A percentile compares a stretch with the other conserved stretches of the same genome.
Evolutionary conservation across 805 yeast species (phyloP).

Genomic region (Candida qinlingensis): DNA sequence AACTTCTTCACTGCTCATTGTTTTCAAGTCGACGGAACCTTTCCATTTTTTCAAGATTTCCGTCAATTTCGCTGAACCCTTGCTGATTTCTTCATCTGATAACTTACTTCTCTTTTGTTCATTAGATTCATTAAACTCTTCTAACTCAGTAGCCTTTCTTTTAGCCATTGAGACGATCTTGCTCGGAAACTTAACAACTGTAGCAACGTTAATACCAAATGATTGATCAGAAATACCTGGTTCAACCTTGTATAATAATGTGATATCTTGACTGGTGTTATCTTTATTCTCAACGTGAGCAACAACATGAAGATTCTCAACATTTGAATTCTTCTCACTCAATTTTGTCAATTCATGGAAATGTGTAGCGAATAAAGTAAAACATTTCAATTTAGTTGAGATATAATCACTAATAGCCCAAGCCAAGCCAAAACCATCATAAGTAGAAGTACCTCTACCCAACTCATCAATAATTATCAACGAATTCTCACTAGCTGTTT

Average conservation of each 20-base stretch:
- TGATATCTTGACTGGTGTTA: constrained; percentile 56
- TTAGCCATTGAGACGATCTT: constrained; percentile 94
- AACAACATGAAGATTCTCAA: constrained; percentile 83
- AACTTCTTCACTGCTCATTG: constrained; percentile 32
- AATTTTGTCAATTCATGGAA: constrained; percentile 91
- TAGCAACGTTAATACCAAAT: constrained; percentile 97
- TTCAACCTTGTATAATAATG: constrained; percentile 88
- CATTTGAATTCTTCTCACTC: constrained; percentile 56
- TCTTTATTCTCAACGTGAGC: constrained; percentile 68
- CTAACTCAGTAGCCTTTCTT: constrained; percentile 85
- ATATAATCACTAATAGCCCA: constrained; percentile 93
- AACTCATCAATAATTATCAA: constrained; percentile 88
- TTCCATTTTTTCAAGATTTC: constrained; percentile 37
- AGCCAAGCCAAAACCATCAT: constrained; percentile 96
- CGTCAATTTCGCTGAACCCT: constrained; percentile 48
- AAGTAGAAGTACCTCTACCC: constrained; percentile 77
- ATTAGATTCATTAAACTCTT: constrained; percentile 46
- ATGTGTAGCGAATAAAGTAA: constrained; percentile 92
- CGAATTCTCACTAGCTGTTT: constrained; percentile 72
- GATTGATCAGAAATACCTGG: constrained; percentile 95
- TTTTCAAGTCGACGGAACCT: constrained; percentile 13
- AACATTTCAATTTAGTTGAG: constrained; percentile 63
- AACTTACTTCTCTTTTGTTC: constrained; percentile 42
- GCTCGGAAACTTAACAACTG: constrained; percentile 85
- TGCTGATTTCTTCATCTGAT: constrained; percentile 42